Conservation (phyloP, 495 filamentous ascomycete species). For the Darksidea phi region DNA sequence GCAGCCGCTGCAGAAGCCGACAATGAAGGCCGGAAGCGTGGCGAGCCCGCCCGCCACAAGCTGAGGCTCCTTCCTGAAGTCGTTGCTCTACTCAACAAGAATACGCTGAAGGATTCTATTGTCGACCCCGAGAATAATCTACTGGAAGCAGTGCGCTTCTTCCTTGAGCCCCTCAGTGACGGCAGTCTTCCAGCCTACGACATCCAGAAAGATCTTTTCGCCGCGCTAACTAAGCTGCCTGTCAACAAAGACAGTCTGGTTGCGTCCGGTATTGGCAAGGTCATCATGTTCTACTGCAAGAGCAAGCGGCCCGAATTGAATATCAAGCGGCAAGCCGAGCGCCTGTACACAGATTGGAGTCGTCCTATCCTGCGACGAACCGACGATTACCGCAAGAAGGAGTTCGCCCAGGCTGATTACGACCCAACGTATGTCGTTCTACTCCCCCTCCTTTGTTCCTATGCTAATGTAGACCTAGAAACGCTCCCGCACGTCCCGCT, state of each 20-base stretch:
- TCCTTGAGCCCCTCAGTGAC: slow-evolving; percentile 92
- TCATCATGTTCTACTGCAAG: slow-evolving; percentile 94
- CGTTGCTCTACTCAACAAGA: slow-evolving; percentile 79
- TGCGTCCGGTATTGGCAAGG: slow-evolving; percentile 90
- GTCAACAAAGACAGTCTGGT: slow-evolving; percentile 87
- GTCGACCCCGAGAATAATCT: slow-evolving; percentile 95
- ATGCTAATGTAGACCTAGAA: slow-evolving; percentile 26
- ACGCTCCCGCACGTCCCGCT: slow-evolving; percentile 25
- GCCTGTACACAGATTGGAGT: slow-evolving; percentile 89
- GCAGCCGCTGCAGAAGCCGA: slow-evolving; percentile 86
- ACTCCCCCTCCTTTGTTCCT: slow-evolving; percentile 11
- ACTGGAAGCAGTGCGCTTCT: slow-evolving; percentile 90
- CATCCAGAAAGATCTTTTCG: slow-evolving; percentile 93
- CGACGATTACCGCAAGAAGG: slow-evolving; percentile 86
- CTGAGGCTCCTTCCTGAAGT: slow-evolving; percentile 94
- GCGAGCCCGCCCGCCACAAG: slow-evolving; percentile 84
- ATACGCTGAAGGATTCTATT: slow-evolving; percentile 73
- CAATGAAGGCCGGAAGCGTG: slow-evolving; percentile 70
- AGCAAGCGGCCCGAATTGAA: slow-evolving; percentile 78
- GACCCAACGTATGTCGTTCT: slow-evolving; percentile 53
- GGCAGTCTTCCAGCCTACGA: slow-evolving; percentile 91
- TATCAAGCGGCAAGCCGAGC: slow-evolving; percentile 93
- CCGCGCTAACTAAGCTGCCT: slow-evolving; percentile 71
- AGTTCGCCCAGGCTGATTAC: slow-evolving; percentile 55
- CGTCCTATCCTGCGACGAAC: slow-evolving; percentile 90